phyloP scores from a whole-genome alignment of 2,329 filamentous ascomycete species.

The Aspergillus sp. region DNA sequence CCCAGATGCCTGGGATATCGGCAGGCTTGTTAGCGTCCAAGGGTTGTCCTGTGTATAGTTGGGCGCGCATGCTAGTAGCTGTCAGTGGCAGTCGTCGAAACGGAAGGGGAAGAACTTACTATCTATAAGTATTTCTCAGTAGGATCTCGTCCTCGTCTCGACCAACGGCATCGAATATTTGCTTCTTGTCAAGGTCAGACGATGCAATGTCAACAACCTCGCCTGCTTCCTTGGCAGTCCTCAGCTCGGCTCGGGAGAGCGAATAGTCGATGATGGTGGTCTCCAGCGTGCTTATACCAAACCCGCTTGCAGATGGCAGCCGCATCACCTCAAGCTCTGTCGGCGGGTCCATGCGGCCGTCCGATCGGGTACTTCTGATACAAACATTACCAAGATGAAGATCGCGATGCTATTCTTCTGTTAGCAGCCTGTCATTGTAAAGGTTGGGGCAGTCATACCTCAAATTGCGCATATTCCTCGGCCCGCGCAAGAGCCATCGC shows the following conservation, averaged over 20 bases:
- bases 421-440: slow-evolving; percentile 7
- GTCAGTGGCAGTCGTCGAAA: background rate
- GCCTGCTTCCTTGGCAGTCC: slow-evolving; percentile 19
- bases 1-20: slow-evolving; percentile 48
- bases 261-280: slow-evolving; percentile 69
- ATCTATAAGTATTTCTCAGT: slow-evolving; percentile 43
- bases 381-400: slow-evolving; percentile 68
- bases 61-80: slow-evolving; percentile 37
- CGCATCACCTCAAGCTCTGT: slow-evolving; percentile 30
- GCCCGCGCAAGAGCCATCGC: slow-evolving; percentile 60
- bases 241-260: slow-evolving; percentile 59
- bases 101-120: slow-evolving; percentile 28
- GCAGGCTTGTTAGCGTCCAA: slow-evolving; percentile 36
- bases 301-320: slow-evolving; percentile 37
- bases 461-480: slow-evolving; percentile 60
- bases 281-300: slow-evolving; percentile 57
- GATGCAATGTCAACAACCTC: slow-evolving; percentile 36
- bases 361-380: slow-evolving; percentile 42
- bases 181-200: slow-evolving; percentile 44
- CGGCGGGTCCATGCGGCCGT: slow-evolving; percentile 34
- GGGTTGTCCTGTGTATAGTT: slow-evolving; percentile 47
- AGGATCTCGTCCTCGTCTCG: slow-evolving; percentile 42
- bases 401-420: slow-evolving; percentile 54
- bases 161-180: slow-evolving; percentile 44
- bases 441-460: slow-evolving; percentile 34